phyloP scores from a whole-genome alignment of 1,284 basidiomycete genomes.

The Melampsora americana region DNA sequence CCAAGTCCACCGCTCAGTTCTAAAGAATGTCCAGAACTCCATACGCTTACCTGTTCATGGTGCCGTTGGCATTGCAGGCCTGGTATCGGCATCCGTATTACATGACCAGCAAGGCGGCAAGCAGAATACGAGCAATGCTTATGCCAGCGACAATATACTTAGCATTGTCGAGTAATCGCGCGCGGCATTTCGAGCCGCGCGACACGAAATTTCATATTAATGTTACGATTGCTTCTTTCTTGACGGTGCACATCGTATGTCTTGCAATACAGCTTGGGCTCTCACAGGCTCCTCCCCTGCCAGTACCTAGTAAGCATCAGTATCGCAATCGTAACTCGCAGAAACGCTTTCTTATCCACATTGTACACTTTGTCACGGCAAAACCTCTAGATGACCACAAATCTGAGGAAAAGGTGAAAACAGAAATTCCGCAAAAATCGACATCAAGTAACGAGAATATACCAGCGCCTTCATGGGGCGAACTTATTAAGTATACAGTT shows the following conservation, averaged over 20 bases:
- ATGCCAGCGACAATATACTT: conserved; percentile 41
- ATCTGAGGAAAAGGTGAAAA: too few species aligned
- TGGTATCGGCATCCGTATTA: conserved; percentile 35
- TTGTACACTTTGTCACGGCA: too few species aligned
- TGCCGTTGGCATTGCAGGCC: conserved; percentile 30
- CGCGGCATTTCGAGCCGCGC: conserved; percentile 16
- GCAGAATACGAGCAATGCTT: not conserved
- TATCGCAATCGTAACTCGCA: too few species aligned
- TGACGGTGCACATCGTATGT: conserved; percentile 36
- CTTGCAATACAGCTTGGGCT: conserved; percentile 36
- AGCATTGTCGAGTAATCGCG: not conserved
- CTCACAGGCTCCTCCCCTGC: not conserved
- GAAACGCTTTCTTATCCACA: too few species aligned
- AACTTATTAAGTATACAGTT: conserved; percentile 31
- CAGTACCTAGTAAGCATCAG: not conserved
- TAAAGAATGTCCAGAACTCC: not conserved
- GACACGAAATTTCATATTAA: conserved; percentile 36
- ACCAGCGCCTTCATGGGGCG: conserved; percentile 14
- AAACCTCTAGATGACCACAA: too few species aligned
- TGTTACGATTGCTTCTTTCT: conserved; percentile 15
- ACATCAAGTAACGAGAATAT: too few species aligned
- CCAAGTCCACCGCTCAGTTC: too few species aligned
- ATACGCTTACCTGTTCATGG: conserved; percentile 21
- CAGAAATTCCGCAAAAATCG: too few species aligned
- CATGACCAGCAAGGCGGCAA: not conserved